Conservation (phyloP, 2,329 filamentous ascomycete genomes). For the Penicillium corylophilum region DNA sequence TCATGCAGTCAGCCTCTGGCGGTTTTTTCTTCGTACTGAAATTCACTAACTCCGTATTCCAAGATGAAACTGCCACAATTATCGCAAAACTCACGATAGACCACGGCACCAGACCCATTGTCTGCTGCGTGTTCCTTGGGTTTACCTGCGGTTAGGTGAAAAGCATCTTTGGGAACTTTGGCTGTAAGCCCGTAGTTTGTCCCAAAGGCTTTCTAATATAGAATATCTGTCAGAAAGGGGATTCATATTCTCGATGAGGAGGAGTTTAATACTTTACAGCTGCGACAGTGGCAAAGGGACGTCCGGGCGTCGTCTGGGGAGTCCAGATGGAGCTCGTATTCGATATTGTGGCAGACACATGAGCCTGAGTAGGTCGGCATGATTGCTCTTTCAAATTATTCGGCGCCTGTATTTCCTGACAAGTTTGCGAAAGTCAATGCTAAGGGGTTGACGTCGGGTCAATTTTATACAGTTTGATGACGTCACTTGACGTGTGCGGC, state of each 20-base stretch:
- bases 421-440: neutral
- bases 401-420: neutral
- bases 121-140: constrained; percentile 50
- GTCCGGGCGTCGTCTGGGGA: constrained; percentile 51
- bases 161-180: constrained; percentile 48
- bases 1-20: neutral
- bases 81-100: constrained; percentile 55
- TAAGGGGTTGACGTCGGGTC: neutral
- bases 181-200: constrained; percentile 54
- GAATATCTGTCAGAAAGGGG: neutral
- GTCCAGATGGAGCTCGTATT: constrained; percentile 47
- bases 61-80: constrained; percentile 53
- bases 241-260: neutral
- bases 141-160: constrained; percentile 41
- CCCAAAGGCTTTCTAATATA: constrained; percentile 50
- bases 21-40: neutral
- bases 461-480: neutral
- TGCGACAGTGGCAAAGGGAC: constrained; percentile 54
- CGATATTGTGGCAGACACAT: constrained; percentile 52
- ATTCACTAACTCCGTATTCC: constrained; percentile 50
- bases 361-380: constrained; percentile 40
- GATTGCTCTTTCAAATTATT: neutral
- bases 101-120: constrained; percentile 49
- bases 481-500: no score
- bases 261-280: constrained; percentile 46